Conservation (phyloP, 257 asterid genomes). For the Solanum microdontum region DNA sequence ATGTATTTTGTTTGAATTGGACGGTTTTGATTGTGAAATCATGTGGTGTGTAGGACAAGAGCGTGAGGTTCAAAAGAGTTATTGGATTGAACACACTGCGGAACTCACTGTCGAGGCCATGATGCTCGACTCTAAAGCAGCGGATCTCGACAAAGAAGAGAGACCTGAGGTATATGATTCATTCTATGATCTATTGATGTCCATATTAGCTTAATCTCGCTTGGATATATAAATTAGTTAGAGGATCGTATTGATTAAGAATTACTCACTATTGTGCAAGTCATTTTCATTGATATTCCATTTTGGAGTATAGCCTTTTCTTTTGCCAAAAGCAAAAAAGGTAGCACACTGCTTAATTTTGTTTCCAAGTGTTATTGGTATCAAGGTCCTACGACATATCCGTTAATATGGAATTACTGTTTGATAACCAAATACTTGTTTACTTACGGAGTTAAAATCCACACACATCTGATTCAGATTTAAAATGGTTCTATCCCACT, state of each 20-base stretch:
- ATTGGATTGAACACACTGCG: constrained; percentile 83
- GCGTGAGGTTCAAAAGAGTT: constrained; percentile 80
- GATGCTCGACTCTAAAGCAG: constrained; percentile 97
- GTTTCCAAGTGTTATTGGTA: neutral
- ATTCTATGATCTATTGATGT: neutral
- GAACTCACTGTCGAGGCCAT: constrained; percentile 72
- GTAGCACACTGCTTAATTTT: neutral
- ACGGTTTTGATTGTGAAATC: neutral
- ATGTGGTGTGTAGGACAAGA: constrained; percentile 40
- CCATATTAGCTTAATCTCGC: neutral
- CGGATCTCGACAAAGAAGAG: constrained; percentile 95
- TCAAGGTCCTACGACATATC: neutral
- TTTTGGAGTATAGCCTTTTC: neutral
- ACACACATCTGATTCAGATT: neutral
- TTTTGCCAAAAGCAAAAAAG: neutral
- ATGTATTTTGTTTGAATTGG: neutral
- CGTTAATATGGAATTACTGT: neutral
- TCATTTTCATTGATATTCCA: neutral
- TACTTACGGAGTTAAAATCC: neutral
- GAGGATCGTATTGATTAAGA: neutral
- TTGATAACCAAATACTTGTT: neutral
- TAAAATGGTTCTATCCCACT: neutral
- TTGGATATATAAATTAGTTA: neutral
- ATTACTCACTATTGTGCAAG: neutral
- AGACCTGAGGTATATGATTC: constrained; percentile 65